Percentiles rank a stretch among this genome's conserved stretches.
phyloP scores from a whole-genome alignment of 163 green algal species.

The Dunaliella salina region DNA sequence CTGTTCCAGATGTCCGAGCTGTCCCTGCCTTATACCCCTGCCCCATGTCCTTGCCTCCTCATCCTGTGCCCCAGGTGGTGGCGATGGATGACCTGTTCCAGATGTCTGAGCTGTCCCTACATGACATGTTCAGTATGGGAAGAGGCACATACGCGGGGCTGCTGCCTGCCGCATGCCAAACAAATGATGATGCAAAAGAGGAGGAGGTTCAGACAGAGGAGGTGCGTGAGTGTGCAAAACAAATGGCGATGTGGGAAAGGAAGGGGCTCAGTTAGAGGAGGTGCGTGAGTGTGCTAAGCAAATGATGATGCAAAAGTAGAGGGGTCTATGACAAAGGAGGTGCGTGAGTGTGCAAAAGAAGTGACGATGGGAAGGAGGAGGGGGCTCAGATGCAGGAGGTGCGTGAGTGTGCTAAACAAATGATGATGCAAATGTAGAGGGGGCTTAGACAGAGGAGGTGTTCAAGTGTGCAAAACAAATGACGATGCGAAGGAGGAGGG shows the following conservation, averaged over 20 bases:
- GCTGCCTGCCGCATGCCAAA: constrained; percentile 32
- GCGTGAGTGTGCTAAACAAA: background rate
- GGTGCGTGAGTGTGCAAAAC: constrained; percentile 13
- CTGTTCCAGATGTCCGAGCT: constrained; percentile 28
- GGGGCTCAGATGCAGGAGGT: too few species aligned
- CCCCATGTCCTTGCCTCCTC: too few species aligned
- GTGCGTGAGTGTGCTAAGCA: background rate
- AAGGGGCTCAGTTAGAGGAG: too few species aligned
- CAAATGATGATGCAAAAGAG: constrained; percentile 48
- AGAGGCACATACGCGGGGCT: constrained; percentile 27
- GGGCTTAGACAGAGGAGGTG: background rate
- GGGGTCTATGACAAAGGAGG: background rate
- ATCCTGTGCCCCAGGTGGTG: constrained; percentile 2
- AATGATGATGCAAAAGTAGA: background rate
- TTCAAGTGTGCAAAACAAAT: background rate
- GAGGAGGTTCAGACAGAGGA: constrained; percentile 50
- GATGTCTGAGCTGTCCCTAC: constrained; percentile 22
- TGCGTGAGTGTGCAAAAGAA: background rate
- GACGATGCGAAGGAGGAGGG: too few species aligned
- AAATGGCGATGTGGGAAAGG: background rate
- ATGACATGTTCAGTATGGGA: constrained; percentile 38
- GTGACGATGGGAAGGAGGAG: too few species aligned
- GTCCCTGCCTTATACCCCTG: too few species aligned
- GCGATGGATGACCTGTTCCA: constrained; percentile 35
- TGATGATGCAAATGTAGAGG: background rate